Evolutionary conservation across 1,284 basidiomycete genomes (phyloP).

Genomic region (Cutaneotrichosporon cyanovorans): DNA sequence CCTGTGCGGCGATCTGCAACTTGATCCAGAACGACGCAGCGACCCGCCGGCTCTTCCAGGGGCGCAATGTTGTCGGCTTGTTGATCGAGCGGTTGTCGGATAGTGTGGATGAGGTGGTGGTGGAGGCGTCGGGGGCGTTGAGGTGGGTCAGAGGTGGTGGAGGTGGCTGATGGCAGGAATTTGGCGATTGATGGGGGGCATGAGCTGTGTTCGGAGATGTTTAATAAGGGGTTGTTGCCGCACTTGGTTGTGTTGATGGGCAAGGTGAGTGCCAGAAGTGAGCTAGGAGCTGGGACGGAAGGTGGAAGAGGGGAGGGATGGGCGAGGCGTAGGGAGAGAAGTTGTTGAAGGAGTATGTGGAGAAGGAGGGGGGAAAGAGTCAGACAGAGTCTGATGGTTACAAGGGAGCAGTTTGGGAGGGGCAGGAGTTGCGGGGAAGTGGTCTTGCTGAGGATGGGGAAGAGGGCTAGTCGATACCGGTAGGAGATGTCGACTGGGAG

Average conservation of each 20-base stretch:
- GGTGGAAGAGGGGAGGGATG: too few species aligned
- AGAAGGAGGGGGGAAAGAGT: too few species aligned
- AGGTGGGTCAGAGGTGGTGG: slow-evolving; percentile 50
- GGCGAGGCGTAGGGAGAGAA: too few species aligned
- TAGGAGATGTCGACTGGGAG: too few species aligned
- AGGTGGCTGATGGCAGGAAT: slow-evolving; percentile 55
- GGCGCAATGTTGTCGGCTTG: slow-evolving; percentile 78
- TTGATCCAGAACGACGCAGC: slow-evolving; percentile 82
- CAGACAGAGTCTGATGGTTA: too few species aligned
- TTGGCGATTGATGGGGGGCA: slow-evolving; percentile 87
- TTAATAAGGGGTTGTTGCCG: slow-evolving; percentile 81
- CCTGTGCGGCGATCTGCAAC: slow-evolving; percentile 83
- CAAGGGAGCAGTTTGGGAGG: too few species aligned
- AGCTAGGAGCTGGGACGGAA: too few species aligned
- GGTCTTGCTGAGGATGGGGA: too few species aligned
- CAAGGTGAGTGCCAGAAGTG: slow-evolving; percentile 40
- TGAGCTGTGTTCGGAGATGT: slow-evolving; percentile 92
- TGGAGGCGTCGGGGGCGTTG: slow-evolving; percentile 75
- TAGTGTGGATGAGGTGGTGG: slow-evolving; percentile 72
- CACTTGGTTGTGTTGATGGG: slow-evolving; percentile 44
- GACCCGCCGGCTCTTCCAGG: slow-evolving; percentile 76
- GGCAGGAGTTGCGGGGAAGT: too few species aligned
- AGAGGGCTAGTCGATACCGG: too few species aligned
- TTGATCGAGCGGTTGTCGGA: slow-evolving; percentile 77
- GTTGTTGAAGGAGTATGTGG: too few species aligned